phyloP scores from a whole-genome alignment of 164 flowering plant genomes.

The Chimonanthus salicifolius region DNA sequence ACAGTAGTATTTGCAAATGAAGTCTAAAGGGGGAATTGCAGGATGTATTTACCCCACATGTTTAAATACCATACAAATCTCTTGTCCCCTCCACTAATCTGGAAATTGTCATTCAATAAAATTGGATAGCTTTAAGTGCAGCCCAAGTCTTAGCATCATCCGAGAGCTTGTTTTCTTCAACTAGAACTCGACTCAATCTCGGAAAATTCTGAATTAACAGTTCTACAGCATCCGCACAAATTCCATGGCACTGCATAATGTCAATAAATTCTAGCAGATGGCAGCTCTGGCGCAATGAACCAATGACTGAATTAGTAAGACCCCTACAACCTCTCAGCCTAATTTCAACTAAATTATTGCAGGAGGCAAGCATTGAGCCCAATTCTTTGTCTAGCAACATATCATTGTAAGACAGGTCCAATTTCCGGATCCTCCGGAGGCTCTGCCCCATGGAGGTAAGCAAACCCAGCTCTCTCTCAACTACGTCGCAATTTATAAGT shows the following conservation, averaged over 20 bases:
- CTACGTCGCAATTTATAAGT: slow-evolving; percentile 64
- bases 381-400: slow-evolving; percentile 65
- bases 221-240: slow-evolving; percentile 46
- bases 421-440: slow-evolving; percentile 40
- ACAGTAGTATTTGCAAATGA: too few species aligned
- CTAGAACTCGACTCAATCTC: slow-evolving; percentile 34
- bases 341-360: slow-evolving; percentile 41
- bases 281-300: slow-evolving; percentile 42
- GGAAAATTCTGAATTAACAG: slow-evolving; percentile 32
- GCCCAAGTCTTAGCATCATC: slow-evolving; percentile 40
- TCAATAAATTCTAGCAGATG: slow-evolving; percentile 45
- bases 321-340: slow-evolving; percentile 58
- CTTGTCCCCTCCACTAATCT: too few species aligned
- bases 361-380: slow-evolving; percentile 60
- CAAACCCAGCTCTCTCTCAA: slow-evolving; percentile 68
- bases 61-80: too few species aligned
- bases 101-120: slow-evolving; percentile 5
- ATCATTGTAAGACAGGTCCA: slow-evolving; percentile 73
- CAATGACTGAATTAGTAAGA: slow-evolving; percentile 30
- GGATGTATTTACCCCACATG: too few species aligned
- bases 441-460: slow-evolving; percentile 61
- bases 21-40: too few species aligned
- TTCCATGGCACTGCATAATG: slow-evolving; percentile 38
- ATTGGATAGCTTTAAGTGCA: slow-evolving; percentile 34
- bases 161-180: slow-evolving; percentile 61